Evolutionary conservation across 345 rosid species (phyloP).

Genomic region (Rubroshorea leprosula): DNA sequence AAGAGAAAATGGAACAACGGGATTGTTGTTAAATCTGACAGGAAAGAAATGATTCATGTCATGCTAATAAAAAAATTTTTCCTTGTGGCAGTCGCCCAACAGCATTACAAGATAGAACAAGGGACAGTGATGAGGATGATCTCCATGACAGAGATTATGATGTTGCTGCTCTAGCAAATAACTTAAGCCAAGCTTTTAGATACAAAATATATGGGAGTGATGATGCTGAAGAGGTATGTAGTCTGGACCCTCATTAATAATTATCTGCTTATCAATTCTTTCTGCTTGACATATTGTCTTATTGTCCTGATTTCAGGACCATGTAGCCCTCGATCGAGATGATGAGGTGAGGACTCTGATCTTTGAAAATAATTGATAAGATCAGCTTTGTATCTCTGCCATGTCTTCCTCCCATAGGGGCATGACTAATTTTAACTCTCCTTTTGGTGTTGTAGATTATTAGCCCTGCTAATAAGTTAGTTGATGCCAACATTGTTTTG

Average conservation of each 20-base stretch:
- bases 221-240: constrained; percentile 71
- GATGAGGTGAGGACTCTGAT: constrained; percentile 48
- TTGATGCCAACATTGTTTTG: neutral
- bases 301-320: constrained; percentile 45
- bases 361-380: constrained; percentile 6
- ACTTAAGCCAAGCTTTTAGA: constrained; percentile 82
- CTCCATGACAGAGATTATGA: constrained; percentile 87
- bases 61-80: constrained; percentile 6
- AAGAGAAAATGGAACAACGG: neutral
- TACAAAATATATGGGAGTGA: constrained; percentile 86
- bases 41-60: neutral
- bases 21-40: neutral
- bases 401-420: neutral
- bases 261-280: neutral
- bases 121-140: constrained; percentile 93
- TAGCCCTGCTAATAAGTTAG: neutral
- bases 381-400: neutral
- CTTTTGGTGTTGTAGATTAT: neutral
- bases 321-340: constrained; percentile 67
- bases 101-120: constrained; percentile 83
- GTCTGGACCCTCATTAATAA: neutral
- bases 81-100: constrained; percentile 74
- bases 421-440: neutral
- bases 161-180: constrained; percentile 91
- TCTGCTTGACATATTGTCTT: constrained; percentile 13